Conservation (phyloP, 2,329 filamentous ascomycete species). For the Rhinocladiella similis region DNA sequence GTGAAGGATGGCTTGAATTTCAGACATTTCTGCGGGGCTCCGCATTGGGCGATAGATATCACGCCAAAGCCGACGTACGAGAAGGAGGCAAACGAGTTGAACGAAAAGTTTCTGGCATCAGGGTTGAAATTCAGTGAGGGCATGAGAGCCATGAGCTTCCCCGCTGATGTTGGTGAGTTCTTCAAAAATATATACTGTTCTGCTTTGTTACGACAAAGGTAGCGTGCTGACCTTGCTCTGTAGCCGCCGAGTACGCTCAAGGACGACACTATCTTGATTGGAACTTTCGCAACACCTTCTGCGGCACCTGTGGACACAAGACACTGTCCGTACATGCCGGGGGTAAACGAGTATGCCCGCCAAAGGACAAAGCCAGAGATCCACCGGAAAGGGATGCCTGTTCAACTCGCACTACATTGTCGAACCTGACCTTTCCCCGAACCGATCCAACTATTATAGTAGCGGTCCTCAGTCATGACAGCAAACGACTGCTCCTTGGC, state of each 20-base stretch:
- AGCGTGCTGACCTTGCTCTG: background rate
- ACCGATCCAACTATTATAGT: slow-evolving; percentile 96
- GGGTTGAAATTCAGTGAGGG: slow-evolving; percentile 69
- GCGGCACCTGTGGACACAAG: slow-evolving; percentile 79
- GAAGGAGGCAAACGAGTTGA: slow-evolving; percentile 62
- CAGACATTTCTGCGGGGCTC: slow-evolving; percentile 71
- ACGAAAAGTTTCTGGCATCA: slow-evolving; percentile 59
- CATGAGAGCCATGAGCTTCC: slow-evolving; percentile 61
- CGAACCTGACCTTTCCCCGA: slow-evolving; percentile 87
- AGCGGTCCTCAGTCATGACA: slow-evolving; percentile 80
- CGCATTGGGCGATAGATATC: slow-evolving; percentile 88
- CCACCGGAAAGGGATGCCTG: slow-evolving; percentile 66
- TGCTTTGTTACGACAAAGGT: no score
- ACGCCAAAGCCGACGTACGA: slow-evolving; percentile 68
- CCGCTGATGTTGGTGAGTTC: slow-evolving; percentile 60
- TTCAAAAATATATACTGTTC: no score
- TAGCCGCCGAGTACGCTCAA: slow-evolving; percentile 88
- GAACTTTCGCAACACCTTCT: slow-evolving; percentile 92
- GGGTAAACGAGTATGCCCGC: slow-evolving; percentile 46
- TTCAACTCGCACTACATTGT: slow-evolving; percentile 78
- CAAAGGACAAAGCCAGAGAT: slow-evolving; percentile 42
- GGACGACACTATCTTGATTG: slow-evolving; percentile 87
- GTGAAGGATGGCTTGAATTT: slow-evolving; percentile 43
- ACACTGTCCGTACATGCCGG: slow-evolving; percentile 60
- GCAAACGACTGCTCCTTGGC: slow-evolving; percentile 76